Evolutionary conservation across 139 green algal genomes (phyloP), one percentile per base, ranked within the genome.

Genomic region (Pleodorina starrii): DNA sequence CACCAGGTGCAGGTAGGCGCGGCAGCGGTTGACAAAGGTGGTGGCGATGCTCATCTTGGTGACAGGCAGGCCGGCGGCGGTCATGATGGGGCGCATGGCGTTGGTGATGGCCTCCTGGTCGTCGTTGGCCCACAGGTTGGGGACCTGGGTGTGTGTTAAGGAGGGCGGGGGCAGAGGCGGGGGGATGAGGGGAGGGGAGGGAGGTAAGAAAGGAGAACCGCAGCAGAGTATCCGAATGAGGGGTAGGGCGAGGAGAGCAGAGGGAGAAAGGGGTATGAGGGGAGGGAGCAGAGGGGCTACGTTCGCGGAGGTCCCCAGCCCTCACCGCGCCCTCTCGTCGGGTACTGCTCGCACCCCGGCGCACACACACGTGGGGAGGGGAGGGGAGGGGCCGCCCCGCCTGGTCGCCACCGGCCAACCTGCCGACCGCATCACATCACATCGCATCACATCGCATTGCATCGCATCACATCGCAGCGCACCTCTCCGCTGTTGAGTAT

Each of bases 401-500:
- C n/a, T n/a, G n/a, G n/a, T n/a, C n/a, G n/a, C n/a, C n/a, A n/a
- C n/a, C n/a, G n/a, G n/a, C n/a, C n/a, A n/a, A n/a, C n/a, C n/a
- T n/a, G n/a, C n/a, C n/a, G n/a, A n/a, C n/a, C n/a, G n/a, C n/a
- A n/a, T n/a, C n/a, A n/a, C n/a, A n/a, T n/a, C n/a, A n/a, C n/a
- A n/a, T n/a, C n/a, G n/a, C n/a, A n/a, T n/a, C n/a, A n/a, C n/a
- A n/a, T n/a, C n/a, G n/a, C n/a, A n/a, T n/a, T n/a, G n/a, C n/a
- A n/a, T n/a, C n/a, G n/a, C n/a, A n/a, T n/a, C n/a, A n/a, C n/a
- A n/a, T n/a, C n/a, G n/a, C n/a, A n/a, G n/a, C 44, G 21, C 59
- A 86, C 73, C 88, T 96, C 94, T 59, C 96, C 96, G 38, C 59
- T 84, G 87, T 97, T 97, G 42, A 98, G 93, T 66, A 98, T 95